Evolutionary conservation across 768 basidiomycete genomes (phyloP), one percentile per base, ranked within the genome.

Genomic region (Clitopilus hobsonii): DNA sequence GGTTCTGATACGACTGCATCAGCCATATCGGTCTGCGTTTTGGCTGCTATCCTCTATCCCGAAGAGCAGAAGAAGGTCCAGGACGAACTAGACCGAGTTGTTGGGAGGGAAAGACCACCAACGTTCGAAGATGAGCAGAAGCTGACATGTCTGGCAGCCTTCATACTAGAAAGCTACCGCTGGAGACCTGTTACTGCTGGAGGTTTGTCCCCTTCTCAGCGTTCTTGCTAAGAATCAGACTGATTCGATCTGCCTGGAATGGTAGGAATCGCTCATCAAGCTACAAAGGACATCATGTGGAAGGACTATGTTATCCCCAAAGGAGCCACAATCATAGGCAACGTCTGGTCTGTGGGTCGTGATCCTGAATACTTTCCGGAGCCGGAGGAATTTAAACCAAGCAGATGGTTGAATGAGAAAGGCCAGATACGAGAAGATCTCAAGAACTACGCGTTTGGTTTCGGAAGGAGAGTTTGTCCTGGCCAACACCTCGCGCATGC

Each of bases 1-100:
- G 85, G 85, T 14, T 78, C 81, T 0, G 85, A 85, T 59, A 86
- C 84, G 59, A 85, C 82, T 8, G 81, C 83, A 4, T 77, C 81
- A 10, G 83, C 79, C 0, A 80, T 85, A 55, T 79, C 78, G 59
- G 69, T 83, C 36, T 62, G 72, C 2, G 66, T 86, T 16, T 74
- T 86, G 72, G 83, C 84, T 16, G 75, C 84, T 1, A 81, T 80
- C 0, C 74, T 74, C 54, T 77, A 80, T 56, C 83, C 83, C 1
- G 74, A 77, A 16, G 73, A 81, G 0, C 83, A 85, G 51, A 61
- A 55, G 2, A 63, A 63, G 23, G 78, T 85, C 0, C 83, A 84
- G 52, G 72, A 77, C 25, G 81, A 86, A 58, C 63, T 87, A 3
- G 84, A 85, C 52, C 57, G 55, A 3, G 72, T 85, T 3, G 56